Base-by-base conservation (phyloP, 208 protist species). In the Acanthamoeba lenticulata region DNA sequence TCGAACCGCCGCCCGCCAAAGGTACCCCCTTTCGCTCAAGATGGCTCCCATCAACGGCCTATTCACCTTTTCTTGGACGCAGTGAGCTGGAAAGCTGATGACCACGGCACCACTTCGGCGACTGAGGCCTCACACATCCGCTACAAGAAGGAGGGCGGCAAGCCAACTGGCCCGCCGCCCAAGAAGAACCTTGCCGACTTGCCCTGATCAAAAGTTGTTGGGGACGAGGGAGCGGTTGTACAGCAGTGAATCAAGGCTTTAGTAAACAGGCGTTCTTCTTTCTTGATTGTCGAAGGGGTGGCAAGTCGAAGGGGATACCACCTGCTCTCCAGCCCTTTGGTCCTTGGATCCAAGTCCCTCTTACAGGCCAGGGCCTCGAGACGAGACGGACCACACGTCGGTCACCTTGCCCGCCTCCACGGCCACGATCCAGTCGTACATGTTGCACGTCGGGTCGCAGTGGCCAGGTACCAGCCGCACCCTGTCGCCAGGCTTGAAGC, bases 131-230 rank as follows among this genome's bases (percentile, higher is more conserved):
- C 79, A 13, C 79, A 88, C 47, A 60, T 88, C 15, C 38, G 79
- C 29, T 88, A 88, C 79, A 60, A 17, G 19, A 88, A 19, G 79
- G 79, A 88, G 36, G 79, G 79, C 13, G 79, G 79, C 21, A 88
- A 88, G 79, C 79, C 79, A 38, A 88, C n/a, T 17, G 79, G 79
- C 2, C 79, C 79, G 7, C 79, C 79, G 4, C 79, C 79, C 11
- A 88, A 88, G 79, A 88, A 88, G 79, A 88, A 21, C 79, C 27
- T 88, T 19, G 24, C 79, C 15, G 79, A 88, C n/a, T 40, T 88
- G 42, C 79, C 79, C 32, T 88, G n/a, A n/a, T n/a, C n/a, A n/a
- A n/a, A n/a, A n/a, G n/a, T n/a, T n/a, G n/a, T n/a, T n/a, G n/a
- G n/a, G n/a, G n/a, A n/a, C n/a, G n/a, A n/a, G n/a, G n/a, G n/a